These are phyloP conservation scores for Silene conica DNA, from an alignment of 148 eudicot genomes.

Conservation along the genomic window DNA sequence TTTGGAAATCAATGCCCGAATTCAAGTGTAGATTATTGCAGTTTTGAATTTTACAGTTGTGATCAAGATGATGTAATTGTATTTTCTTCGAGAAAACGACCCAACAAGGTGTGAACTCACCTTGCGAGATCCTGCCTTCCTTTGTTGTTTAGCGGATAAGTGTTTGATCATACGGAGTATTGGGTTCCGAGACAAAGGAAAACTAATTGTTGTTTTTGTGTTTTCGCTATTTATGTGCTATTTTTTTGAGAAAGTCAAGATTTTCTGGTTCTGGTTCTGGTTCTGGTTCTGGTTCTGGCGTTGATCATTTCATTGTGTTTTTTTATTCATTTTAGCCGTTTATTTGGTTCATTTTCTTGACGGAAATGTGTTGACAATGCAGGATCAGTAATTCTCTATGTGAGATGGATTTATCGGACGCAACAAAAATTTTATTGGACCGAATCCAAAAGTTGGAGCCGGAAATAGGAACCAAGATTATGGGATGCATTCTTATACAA, in stretches of 20 bases:
- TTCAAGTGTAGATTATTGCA: background rate
- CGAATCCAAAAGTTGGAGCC: conserved; percentile 64
- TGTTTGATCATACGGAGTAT: background rate
- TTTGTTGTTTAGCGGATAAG: background rate
- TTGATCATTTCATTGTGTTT: no score
- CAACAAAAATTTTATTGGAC: conserved; percentile 35
- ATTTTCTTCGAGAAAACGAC: background rate
- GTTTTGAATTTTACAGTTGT: background rate
- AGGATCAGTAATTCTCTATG: conserved; percentile 18
- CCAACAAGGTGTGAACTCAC: background rate
- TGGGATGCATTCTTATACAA: conserved; percentile 53
- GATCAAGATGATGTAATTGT: background rate
- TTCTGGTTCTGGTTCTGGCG: no score
- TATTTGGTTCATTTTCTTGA: conserved; percentile 14
- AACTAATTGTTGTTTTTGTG: background rate
- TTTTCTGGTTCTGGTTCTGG: no score
- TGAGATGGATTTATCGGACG: conserved; percentile 59
- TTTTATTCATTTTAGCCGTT: background rate
- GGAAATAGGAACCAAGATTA: conserved; percentile 47
- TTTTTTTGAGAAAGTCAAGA: no score
- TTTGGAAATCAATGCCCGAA: background rate
- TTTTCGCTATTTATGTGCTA: background rate
- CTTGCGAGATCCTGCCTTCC: background rate
- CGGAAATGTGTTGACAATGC: conserved; percentile 16
- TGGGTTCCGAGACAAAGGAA: background rate